Percentiles rank a stretch among this genome's conserved stretches.
These are phyloP conservation scores for Ogataea haglerorum DNA, from an alignment of 805 yeast genomes.

Conservation along the genomic window DNA sequence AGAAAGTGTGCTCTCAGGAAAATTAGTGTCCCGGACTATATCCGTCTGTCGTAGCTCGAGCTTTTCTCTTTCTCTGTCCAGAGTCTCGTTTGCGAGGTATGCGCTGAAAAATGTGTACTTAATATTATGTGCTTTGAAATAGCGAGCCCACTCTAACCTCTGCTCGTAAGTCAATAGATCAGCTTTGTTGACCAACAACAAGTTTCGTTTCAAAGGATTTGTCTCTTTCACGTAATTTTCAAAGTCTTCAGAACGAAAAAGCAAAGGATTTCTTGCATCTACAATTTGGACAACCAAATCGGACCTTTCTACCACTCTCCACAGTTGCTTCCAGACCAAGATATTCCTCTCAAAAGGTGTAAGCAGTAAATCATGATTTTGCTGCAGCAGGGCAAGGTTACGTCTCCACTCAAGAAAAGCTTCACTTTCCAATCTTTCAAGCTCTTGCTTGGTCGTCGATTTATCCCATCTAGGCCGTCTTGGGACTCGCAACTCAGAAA, in stretches of 20 bases:
- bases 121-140: slow-evolving; percentile 65
- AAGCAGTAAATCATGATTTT: slow-evolving; percentile 75
- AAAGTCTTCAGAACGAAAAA: slow-evolving; percentile 81
- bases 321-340: slow-evolving; percentile 96
- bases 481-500: slow-evolving; percentile 75
- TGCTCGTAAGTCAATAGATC: slow-evolving; percentile 79
- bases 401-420: slow-evolving; percentile 95
- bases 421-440: slow-evolving; percentile 84
- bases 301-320: slow-evolving; percentile 96
- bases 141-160: slow-evolving; percentile 82
- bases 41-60: not conserved
- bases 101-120: slow-evolving; percentile 93
- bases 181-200: slow-evolving; percentile 88
- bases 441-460: slow-evolving; percentile 65
- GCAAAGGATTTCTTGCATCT: slow-evolving; percentile 91
- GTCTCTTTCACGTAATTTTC: slow-evolving; percentile 79
- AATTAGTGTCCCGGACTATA: not conserved
- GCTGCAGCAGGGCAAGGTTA: slow-evolving; percentile 78
- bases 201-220: slow-evolving; percentile 70
- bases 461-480: slow-evolving; percentile 87
- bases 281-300: slow-evolving; percentile 95
- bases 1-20: not conserved
- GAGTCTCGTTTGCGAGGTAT: slow-evolving; percentile 68
- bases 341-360: slow-evolving; percentile 97
- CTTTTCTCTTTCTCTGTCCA: slow-evolving; percentile 57